These are phyloP conservation scores for Vachellia collinsii DNA, from an alignment of 306 rosid genomes.

Conservation along the genomic window DNA sequence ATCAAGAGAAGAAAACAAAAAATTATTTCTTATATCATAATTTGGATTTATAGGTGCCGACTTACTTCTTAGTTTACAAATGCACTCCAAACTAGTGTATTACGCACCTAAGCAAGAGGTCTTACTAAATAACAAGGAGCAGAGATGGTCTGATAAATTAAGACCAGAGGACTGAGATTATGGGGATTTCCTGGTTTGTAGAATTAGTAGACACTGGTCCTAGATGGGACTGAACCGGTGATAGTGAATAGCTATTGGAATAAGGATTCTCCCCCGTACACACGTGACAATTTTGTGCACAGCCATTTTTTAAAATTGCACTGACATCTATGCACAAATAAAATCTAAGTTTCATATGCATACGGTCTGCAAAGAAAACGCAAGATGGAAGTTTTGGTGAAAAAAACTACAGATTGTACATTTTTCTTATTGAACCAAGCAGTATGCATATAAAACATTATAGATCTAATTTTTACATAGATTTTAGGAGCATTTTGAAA, in stretches of 20 bases:
- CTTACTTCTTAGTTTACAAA: not conserved
- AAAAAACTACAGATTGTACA: not conserved
- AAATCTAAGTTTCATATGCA: not conserved
- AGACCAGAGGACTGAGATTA: not conserved
- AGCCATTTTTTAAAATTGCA: not conserved
- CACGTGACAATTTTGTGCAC: not conserved
- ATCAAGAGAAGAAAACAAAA: not conserved
- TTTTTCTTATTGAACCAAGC: not conserved
- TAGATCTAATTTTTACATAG: not conserved
- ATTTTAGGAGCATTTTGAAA: not conserved
- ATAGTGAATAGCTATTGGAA: not conserved
- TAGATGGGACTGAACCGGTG: not conserved
- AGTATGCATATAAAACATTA: not conserved
- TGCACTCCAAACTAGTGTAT: not conserved
- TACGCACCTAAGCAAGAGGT: not conserved
- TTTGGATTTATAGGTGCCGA: not conserved
- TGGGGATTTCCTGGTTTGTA: not conserved
- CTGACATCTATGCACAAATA: not conserved
- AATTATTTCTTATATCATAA: not conserved
- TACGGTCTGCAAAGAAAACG: not conserved
- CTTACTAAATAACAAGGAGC: not conserved
- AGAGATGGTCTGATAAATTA: not conserved
- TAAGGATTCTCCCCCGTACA: not conserved
- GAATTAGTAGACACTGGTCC: not conserved
- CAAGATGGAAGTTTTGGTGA: not conserved